A percentile compares a stretch with the other conserved stretches of the same genome.
These are phyloP conservation scores for Maudiozyma saulgeensis DNA, from an alignment of 805 yeast species.

Conservation along the genomic window DNA sequence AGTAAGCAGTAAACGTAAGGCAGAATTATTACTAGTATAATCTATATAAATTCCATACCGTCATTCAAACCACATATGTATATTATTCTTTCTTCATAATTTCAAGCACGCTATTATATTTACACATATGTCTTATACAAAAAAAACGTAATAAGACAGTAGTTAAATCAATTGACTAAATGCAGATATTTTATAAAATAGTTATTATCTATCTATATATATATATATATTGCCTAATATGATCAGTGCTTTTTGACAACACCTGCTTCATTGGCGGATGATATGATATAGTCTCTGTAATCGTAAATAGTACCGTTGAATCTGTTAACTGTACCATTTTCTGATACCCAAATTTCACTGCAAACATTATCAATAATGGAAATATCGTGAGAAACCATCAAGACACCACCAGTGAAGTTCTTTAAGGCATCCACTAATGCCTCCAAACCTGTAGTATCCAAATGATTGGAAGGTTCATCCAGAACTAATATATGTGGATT, in stretches of 20 bases:
- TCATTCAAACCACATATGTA: no score
- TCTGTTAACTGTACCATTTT: constrained; percentile 66
- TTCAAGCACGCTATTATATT: not conserved
- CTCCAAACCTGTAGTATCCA: constrained; percentile 96
- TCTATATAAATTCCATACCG: not conserved
- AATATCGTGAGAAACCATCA: constrained; percentile 98
- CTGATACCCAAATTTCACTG: constrained; percentile 93
- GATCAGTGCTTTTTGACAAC: constrained; percentile 75
- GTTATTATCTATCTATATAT: not conserved
- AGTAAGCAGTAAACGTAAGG: constrained; percentile 85
- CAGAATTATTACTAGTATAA: constrained; percentile 55
- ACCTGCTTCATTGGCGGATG: constrained; percentile 71
- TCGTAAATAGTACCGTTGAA: constrained; percentile 77
- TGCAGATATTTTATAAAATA: not conserved
- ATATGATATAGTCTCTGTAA: constrained; percentile 80
- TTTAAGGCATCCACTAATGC: constrained; percentile 86
- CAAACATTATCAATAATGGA: constrained; percentile 81
- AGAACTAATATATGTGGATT: constrained; percentile 86
- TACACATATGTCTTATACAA: not conserved
- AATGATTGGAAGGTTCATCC: constrained; percentile 97
- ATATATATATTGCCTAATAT: not conserved
- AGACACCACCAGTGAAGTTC: constrained; percentile 86
- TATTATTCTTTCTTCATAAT: no score
- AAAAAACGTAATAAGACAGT: not conserved
- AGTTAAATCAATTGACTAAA: not conserved